A percentile compares a stretch with the other conserved stretches of the same genome.
phyloP scores from a whole-genome alignment of 352 stramenopile species.

The Globisporangium cystogenes region DNA sequence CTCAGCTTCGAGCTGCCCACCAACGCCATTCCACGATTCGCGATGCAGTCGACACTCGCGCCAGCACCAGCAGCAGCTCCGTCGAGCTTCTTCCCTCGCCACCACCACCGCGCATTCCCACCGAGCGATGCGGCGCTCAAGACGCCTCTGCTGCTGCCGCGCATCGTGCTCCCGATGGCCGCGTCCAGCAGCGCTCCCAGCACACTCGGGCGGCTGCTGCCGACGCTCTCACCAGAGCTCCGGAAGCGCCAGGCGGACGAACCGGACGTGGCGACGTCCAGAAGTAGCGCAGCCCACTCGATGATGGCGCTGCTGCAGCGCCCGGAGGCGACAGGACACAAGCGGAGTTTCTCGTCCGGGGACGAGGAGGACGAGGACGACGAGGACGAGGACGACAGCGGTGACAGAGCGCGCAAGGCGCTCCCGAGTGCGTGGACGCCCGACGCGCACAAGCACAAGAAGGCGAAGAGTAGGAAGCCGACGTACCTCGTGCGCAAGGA shows the following conservation, averaged over 20 bases:
- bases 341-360: neutral
- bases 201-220: neutral
- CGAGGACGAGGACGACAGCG: neutral
- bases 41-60: neutral
- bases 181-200: neutral
- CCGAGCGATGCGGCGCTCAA: neutral
- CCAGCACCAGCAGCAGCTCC: neutral
- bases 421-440: neutral
- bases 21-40: neutral
- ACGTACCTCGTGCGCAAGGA: constrained; percentile 49
- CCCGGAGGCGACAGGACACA: neutral
- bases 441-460: constrained; percentile 16
- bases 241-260: neutral
- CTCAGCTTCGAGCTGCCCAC: neutral
- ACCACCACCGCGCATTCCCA: neutral
- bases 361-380: neutral
- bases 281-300: neutral
- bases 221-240: neutral
- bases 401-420: neutral
- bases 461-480: constrained; percentile 28
- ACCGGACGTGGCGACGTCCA: neutral
- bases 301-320: neutral
- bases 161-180: neutral
- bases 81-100: neutral
- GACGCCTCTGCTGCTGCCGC: neutral